Base-by-base conservation (phyloP, 805 yeast genomes). In the Barnettozyma populi region DNA sequence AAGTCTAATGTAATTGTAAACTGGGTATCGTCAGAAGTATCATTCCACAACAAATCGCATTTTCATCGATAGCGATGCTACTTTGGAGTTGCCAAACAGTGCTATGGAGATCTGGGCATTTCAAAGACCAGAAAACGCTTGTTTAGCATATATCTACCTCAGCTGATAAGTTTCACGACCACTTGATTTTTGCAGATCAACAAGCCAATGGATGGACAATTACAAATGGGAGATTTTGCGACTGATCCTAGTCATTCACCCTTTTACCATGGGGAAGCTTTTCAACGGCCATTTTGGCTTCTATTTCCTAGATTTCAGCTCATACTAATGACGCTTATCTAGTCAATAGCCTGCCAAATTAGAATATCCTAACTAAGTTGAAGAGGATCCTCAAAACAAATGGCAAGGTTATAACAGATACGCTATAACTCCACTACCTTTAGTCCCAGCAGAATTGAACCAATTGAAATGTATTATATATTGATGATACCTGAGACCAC, bases 401-500 rank as follows among this genome's bases (percentile, higher is more conserved):
- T 55, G 58, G 58, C 24, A 43, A 11, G 46, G 50, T 24, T 49
- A 51, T 31, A 52, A 53, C 36, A 42, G 27, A n/a, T 55, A 53
- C 29, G 43, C 44, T 13, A 36, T 53, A 3, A 50, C 45, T 23
- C 20, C 11, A 27, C 27, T 18, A 5, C 16, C 29, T 18, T 11
- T 6, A 13, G 6, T 14, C 43, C n/a, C 21, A 18, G 24, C 19
- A 10, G 31, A 23, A 40, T 8, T 8, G 18, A n/a, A 27, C 9
- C 35, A 40, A n/a, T 7, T n/a, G 4, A 36, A 36, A 11, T n/a
- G 19, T 20, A 36, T 36, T 36, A 13, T 24, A 5, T 18, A n/a
- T n/a, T 24, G 21, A 16, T 36, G 16, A 19, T 38, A 5, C 11
- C 41, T 10, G 41, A 19, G 41, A 38, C 23, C 10, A n/a, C 13